Conservation (phyloP, 2,329 filamentous ascomycete genomes). For the Blastomyces gilchristii region DNA sequence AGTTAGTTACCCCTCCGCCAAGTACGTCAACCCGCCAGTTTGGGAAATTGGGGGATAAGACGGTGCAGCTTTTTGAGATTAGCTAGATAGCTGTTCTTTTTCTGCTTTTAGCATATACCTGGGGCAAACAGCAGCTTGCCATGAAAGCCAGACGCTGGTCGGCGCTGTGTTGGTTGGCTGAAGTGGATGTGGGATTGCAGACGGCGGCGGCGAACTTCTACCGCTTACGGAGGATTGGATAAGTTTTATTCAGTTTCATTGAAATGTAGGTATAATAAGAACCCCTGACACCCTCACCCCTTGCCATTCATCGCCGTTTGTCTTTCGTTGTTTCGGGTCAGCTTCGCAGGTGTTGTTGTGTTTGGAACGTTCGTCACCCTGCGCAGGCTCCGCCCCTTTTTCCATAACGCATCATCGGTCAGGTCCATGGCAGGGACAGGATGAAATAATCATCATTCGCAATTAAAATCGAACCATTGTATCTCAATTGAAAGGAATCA, state of each 20-base stretch:
- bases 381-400: not conserved
- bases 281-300: not conserved
- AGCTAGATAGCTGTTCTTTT: not conserved
- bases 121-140: slow-evolving; percentile 2
- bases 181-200: not conserved
- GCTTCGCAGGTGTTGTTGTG: not conserved
- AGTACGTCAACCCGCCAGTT: not conserved
- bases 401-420: not conserved
- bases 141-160: not conserved
- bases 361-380: not conserved
- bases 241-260: not conserved
- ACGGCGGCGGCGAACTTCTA: slow-evolving; percentile 1
- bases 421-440: not conserved
- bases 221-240: not conserved
- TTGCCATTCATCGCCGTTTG: not conserved
- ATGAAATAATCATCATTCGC: not conserved
- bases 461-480: not conserved
- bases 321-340: not conserved
- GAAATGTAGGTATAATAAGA: not conserved
- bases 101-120: not conserved
- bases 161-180: slow-evolving; percentile 5
- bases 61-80: not conserved
- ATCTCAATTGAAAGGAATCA: not conserved
- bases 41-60: not conserved
- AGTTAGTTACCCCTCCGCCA: slow-evolving; percentile 3